Conservation (phyloP, 2,329 filamentous ascomycete species). For the Paraphoma chrysanthemicola region DNA sequence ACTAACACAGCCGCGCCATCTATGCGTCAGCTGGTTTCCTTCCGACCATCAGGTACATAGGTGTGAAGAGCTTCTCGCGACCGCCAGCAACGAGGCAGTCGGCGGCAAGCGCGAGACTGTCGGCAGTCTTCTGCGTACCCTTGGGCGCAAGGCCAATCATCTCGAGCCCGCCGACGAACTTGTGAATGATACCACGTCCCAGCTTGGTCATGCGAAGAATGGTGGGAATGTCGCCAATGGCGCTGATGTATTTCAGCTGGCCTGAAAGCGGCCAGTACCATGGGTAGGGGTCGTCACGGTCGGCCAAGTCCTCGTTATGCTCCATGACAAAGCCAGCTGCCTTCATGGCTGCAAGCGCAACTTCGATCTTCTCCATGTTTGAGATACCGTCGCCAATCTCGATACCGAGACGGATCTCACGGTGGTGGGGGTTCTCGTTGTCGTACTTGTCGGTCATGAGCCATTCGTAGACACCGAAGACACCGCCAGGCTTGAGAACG, state of each 20-base stretch:
- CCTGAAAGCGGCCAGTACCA: slow-evolving; percentile 96
- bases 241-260: slow-evolving; percentile 81
- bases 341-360: slow-evolving; percentile 83
- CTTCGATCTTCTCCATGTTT: slow-evolving; percentile 91
- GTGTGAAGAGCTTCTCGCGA: slow-evolving; percentile 90
- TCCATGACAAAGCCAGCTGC: slow-evolving; percentile 85
- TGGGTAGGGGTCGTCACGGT: slow-evolving; percentile 74
- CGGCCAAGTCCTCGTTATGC: slow-evolving; percentile 85
- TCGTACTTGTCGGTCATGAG: slow-evolving; percentile 97
- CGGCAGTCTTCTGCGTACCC: slow-evolving; percentile 93
- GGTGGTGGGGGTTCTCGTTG: slow-evolving; percentile 84
- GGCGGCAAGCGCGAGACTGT: slow-evolving; percentile 80
- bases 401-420: slow-evolving; percentile 89
- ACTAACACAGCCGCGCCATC: slow-evolving; percentile 5
- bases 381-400: slow-evolving; percentile 96
- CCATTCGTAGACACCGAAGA: slow-evolving; percentile 99
- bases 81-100: slow-evolving; percentile 89
- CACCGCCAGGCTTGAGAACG: slow-evolving; percentile 92
- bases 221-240: slow-evolving; percentile 79
- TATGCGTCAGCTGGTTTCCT: slow-evolving; percentile 72
- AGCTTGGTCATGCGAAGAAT: slow-evolving; percentile 88
- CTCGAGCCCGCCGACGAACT: slow-evolving; percentile 79
- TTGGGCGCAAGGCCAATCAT: slow-evolving; percentile 74
- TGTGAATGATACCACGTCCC: slow-evolving; percentile 78
- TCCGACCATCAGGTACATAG: slow-evolving; percentile 97